Evolutionary conservation across 768 basidiomycete species (phyloP).

Genomic region (Nidularia pulvinata): DNA sequence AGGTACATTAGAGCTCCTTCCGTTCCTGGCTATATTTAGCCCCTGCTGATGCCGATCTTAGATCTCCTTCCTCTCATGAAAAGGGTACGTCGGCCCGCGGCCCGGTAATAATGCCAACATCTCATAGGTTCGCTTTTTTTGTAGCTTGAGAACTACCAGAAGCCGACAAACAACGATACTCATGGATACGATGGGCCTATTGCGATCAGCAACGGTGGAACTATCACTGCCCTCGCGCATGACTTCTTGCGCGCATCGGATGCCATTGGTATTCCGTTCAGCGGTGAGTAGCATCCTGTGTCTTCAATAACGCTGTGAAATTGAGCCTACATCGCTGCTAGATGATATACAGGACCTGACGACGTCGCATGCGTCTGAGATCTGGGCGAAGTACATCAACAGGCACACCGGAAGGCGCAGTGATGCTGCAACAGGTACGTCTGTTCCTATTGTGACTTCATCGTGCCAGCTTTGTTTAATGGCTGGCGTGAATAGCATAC

Average conservation of each 20-base stretch:
- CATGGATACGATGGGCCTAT: constrained; percentile 79
- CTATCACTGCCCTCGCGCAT: constrained; percentile 61
- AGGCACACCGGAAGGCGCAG: constrained; percentile 71
- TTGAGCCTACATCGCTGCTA: constrained; percentile 12
- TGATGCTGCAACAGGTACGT: constrained; percentile 64
- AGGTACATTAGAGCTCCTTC: constrained; percentile 28
- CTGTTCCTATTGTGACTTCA: not conserved
- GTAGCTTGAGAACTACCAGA: constrained; percentile 77
- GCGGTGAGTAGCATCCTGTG: constrained; percentile 38
- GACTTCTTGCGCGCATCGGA: constrained; percentile 70
- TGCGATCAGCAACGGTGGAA: constrained; percentile 70
- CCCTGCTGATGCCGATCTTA: constrained; percentile 10
- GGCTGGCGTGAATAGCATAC: constrained; percentile 38
- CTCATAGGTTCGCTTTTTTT: not conserved
- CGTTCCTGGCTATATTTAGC: not conserved
- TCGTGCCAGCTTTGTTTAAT: not conserved
- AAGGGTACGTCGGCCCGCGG: constrained; percentile 29
- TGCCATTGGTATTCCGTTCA: constrained; percentile 61
- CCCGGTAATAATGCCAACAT: not conserved
- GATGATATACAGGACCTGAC: constrained; percentile 71
- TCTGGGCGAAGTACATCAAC: constrained; percentile 81
- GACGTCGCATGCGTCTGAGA: constrained; percentile 63
- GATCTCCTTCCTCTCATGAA: constrained; percentile 76
- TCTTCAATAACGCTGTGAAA: not conserved
- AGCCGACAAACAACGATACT: constrained; percentile 63